phyloP scores from a whole-genome alignment of 768 basidiomycete genomes.

The Pulveroboletus frians region DNA sequence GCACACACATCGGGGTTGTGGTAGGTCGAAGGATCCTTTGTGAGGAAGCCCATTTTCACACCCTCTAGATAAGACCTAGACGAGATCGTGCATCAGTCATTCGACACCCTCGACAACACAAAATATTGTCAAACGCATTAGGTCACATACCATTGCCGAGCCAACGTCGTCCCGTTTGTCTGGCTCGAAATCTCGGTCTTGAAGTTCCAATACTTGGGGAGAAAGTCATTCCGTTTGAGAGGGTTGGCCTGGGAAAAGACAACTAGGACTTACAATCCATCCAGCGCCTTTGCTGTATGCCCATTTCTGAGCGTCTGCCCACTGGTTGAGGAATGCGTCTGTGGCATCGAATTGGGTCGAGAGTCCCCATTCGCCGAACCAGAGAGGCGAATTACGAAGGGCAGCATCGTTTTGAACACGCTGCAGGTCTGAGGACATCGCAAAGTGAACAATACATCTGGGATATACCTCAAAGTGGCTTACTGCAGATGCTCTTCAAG shows the following conservation, averaged over 20 bases:
- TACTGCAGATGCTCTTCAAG: constrained; percentile 65
- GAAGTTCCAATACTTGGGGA: constrained; percentile 63
- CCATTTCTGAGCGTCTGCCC: constrained; percentile 75
- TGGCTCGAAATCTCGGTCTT: constrained; percentile 54
- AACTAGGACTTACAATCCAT: constrained; percentile 52
- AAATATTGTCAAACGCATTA: not conserved
- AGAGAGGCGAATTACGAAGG: constrained; percentile 42
- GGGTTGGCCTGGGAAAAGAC: not conserved
- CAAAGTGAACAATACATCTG: not conserved
- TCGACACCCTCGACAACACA: not conserved
- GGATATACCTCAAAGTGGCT: constrained; percentile 17
- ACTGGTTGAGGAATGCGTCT: constrained; percentile 54
- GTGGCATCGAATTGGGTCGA: constrained; percentile 62
- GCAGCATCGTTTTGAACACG: constrained; percentile 47
- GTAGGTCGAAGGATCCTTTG: constrained; percentile 52
- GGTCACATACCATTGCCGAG: constrained; percentile 56
- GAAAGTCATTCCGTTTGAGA: not conserved
- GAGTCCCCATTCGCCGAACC: constrained; percentile 60
- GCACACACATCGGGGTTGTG: constrained; percentile 61
- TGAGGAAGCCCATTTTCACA: constrained; percentile 53
- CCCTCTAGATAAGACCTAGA: constrained; percentile 69
- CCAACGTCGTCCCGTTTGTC: constrained; percentile 42
- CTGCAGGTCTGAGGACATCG: constrained; percentile 46
- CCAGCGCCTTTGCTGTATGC: constrained; percentile 56
- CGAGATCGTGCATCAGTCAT: not conserved